These are phyloP conservation scores for Cladosporium austrohemisphaericum DNA, from an alignment of 2,329 filamentous ascomycete species.

Conservation along the genomic window DNA sequence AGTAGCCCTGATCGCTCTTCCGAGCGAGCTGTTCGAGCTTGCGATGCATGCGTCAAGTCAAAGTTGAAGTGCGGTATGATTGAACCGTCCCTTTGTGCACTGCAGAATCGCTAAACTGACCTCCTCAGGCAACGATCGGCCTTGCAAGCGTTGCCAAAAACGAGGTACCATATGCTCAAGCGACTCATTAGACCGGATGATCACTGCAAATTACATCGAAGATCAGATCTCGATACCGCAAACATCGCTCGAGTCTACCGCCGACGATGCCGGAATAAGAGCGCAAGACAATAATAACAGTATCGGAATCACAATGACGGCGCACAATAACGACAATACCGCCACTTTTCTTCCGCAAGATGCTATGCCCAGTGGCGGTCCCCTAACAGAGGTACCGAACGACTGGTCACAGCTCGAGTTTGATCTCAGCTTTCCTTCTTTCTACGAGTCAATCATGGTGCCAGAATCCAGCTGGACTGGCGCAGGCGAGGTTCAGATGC, in stretches of 20 bases:
- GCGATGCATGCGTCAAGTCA: constrained; percentile 31
- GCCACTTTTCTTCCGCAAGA: background rate
- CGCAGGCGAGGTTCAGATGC: constrained; percentile 9
- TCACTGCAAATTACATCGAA: background rate
- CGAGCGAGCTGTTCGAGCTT: constrained; percentile 30
- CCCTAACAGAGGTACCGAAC: background rate
- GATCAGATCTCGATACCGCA: background rate
- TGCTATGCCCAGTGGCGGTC: constrained; percentile 3
- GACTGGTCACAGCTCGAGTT: constrained; percentile 3
- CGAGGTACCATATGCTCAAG: constrained; percentile 16
- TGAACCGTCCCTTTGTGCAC: background rate
- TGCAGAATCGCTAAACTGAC: background rate
- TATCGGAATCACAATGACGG: background rate
- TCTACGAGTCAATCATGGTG: constrained; percentile 25
- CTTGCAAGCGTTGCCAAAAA: constrained; percentile 27
- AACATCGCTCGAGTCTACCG: background rate
- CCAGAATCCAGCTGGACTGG: constrained; percentile 15
- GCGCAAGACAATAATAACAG: background rate
- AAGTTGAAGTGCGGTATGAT: constrained; percentile 30
- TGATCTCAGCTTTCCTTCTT: constrained; percentile 17
- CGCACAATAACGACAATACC: background rate
- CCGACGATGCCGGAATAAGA: background rate
- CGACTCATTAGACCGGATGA: constrained; percentile 10
- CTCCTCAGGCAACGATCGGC: constrained; percentile 23
- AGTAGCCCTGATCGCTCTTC: constrained; percentile 20